phyloP scores from a whole-genome alignment of 2,329 filamentous ascomycete species.

The Daldinia sp. region DNA sequence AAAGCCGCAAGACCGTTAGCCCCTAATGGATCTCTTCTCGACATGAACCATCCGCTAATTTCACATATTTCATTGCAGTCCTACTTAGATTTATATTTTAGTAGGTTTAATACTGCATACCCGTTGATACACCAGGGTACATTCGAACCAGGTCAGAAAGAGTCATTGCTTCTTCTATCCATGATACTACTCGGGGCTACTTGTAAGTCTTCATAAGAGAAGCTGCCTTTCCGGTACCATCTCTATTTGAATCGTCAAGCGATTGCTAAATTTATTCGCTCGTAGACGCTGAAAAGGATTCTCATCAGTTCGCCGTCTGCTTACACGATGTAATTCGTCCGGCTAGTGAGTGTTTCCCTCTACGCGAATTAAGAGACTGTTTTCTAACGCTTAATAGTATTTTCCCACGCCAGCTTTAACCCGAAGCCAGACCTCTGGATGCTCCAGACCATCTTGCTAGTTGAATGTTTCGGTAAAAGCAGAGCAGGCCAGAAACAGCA shows the following conservation, averaged over 20 bases:
- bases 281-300: slow-evolving; percentile 60
- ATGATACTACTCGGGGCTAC: slow-evolving; percentile 68
- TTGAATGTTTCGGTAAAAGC: slow-evolving; percentile 71
- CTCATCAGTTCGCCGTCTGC: slow-evolving; percentile 67
- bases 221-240: neutral
- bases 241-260: neutral
- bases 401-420: slow-evolving; percentile 64
- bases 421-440: slow-evolving; percentile 68
- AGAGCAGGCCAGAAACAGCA: slow-evolving; percentile 69
- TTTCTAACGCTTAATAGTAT: slow-evolving; percentile 46
- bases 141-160: slow-evolving; percentile 59
- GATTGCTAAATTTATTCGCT: neutral
- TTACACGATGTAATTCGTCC: slow-evolving; percentile 68
- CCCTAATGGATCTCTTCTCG: slow-evolving; percentile 56
- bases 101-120: slow-evolving; percentile 66
- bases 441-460: slow-evolving; percentile 66
- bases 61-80: slow-evolving; percentile 60
- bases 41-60: slow-evolving; percentile 60
- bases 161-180: slow-evolving; percentile 62
- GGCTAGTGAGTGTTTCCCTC: slow-evolving; percentile 47
- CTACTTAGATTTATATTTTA: slow-evolving; percentile 68
- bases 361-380: neutral
- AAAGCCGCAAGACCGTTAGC: slow-evolving; percentile 57
- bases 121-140: slow-evolving; percentile 67
- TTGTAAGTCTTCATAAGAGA: slow-evolving; percentile 43